Evolutionary conservation across 1,284 basidiomycete genomes (phyloP).

Genomic region (Pisolithus thermaeus): DNA sequence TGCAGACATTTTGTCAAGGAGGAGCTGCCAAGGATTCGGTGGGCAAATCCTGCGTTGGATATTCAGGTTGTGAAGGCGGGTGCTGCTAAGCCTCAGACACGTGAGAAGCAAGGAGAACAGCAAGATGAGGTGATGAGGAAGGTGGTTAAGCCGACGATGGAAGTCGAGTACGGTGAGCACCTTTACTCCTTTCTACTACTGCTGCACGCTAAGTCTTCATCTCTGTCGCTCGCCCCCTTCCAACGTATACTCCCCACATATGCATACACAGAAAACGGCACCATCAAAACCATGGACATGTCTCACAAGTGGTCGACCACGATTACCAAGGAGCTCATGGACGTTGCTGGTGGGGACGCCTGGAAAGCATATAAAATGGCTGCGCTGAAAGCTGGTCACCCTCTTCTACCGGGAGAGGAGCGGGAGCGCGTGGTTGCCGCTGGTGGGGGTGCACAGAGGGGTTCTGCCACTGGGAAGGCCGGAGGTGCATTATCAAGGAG

Average conservation of each 20-base stretch:
- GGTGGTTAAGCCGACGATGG: conserved; percentile 51
- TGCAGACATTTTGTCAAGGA: conserved; percentile 71
- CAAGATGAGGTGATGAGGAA: not conserved
- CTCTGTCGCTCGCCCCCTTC: not conserved
- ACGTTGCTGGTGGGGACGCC: conserved; percentile 49
- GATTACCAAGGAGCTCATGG: conserved; percentile 65
- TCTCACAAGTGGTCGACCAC: conserved; percentile 61
- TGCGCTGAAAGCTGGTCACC: conserved; percentile 39
- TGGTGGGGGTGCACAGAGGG: not conserved
- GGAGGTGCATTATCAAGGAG: conserved; percentile 1
- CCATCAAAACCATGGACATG: conserved; percentile 43
- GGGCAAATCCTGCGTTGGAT: conserved; percentile 58
- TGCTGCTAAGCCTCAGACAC: conserved; percentile 8
- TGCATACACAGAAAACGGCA: conserved; percentile 45
- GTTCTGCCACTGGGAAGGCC: not conserved
- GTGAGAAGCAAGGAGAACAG: conserved; percentile 35
- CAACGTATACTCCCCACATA: not conserved
- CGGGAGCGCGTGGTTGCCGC: conserved; percentile 14
- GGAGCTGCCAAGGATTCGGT: conserved; percentile 66
- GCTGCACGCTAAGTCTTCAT: not conserved
- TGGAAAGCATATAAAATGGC: conserved; percentile 56
- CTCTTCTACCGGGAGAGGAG: conserved; percentile 38
- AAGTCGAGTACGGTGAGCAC: conserved; percentile 56
- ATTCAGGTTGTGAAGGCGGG: conserved; percentile 48
- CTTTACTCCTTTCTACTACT: not conserved